Conservation (phyloP, 345 rosid genomes). For the Diplotaxis tenuifolia region DNA sequence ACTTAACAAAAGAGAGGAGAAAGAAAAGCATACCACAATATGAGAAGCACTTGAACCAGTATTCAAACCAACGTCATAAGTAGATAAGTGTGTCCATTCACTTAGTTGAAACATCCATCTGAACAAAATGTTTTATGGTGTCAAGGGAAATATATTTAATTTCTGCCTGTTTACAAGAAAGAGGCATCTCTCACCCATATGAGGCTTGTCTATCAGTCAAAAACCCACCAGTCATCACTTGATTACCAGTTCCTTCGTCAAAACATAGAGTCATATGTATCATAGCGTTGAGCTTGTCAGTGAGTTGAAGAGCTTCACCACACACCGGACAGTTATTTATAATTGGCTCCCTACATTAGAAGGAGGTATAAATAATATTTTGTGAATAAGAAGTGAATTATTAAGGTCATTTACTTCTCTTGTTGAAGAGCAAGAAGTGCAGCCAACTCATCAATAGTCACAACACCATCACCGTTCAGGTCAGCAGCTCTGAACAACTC, state of each 20-base stretch:
- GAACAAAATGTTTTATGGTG: too few species aligned
- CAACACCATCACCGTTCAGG: constrained; percentile 72
- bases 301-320: constrained; percentile 66
- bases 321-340: constrained; percentile 85
- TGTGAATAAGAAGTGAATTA: too few species aligned
- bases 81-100: constrained; percentile 60
- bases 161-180: too few species aligned
- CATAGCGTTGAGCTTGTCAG: constrained; percentile 76
- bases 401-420: constrained; percentile 54
- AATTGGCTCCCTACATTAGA: too few species aligned
- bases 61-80: constrained; percentile 82
- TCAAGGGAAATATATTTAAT: too few species aligned
- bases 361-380: too few species aligned
- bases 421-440: constrained; percentile 76
- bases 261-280: constrained; percentile 89
- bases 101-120: too few species aligned
- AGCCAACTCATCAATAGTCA: constrained; percentile 85
- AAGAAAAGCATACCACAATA: constrained; percentile 59
- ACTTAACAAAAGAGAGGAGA: not conserved
- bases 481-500: constrained; percentile 84
- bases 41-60: constrained; percentile 86
- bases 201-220: constrained; percentile 92
- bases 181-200: constrained; percentile 52
- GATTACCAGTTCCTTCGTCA: constrained; percentile 93
- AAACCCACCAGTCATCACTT: constrained; percentile 89